Evolutionary conservation across 495 filamentous ascomycete genomes (phyloP).

Genomic region (Penicillium macrosclerotiorum): DNA sequence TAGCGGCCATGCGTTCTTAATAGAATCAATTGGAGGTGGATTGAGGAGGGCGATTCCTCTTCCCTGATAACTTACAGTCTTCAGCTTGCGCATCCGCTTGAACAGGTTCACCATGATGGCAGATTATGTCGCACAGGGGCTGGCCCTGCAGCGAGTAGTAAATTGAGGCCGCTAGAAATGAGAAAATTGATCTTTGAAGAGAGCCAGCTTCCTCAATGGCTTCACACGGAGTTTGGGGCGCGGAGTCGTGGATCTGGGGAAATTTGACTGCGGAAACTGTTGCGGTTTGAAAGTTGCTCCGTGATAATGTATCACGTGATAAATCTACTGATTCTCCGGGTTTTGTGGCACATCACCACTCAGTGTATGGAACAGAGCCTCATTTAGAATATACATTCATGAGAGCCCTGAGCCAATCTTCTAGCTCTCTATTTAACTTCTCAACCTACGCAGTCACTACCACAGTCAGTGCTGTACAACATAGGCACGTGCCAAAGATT

Average conservation of each 20-base stretch:
- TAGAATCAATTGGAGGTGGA: constrained; percentile 1
- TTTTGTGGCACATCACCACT: no score
- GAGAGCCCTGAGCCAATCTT: no score
- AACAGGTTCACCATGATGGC: constrained; percentile 71
- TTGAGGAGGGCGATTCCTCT: not conserved
- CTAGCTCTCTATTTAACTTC: not conserved
- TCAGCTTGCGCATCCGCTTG: constrained; percentile 75
- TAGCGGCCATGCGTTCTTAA: constrained; percentile 2
- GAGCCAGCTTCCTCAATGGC: not conserved
- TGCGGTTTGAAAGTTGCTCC: constrained; percentile 28
- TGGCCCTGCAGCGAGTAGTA: constrained; percentile 12
- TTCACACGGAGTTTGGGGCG: constrained; percentile 3
- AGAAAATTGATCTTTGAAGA: not conserved
- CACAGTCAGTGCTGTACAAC: not conserved
- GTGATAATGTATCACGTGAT: constrained; percentile 27
- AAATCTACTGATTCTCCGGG: no score
- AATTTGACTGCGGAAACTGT: constrained; percentile 25
- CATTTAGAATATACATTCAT: no score
- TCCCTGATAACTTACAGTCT: constrained; percentile 57
- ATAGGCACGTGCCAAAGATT: constrained; percentile 7
- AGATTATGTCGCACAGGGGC: constrained; percentile 21
- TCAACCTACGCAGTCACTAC: not conserved
- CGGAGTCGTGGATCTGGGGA: constrained; percentile 23
- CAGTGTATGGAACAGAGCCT: no score
- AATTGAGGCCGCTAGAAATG: not conserved